These are phyloP conservation scores for Globisporangium barbulae DNA, from an alignment of 352 stramenopile species.

Conservation along the genomic window DNA sequence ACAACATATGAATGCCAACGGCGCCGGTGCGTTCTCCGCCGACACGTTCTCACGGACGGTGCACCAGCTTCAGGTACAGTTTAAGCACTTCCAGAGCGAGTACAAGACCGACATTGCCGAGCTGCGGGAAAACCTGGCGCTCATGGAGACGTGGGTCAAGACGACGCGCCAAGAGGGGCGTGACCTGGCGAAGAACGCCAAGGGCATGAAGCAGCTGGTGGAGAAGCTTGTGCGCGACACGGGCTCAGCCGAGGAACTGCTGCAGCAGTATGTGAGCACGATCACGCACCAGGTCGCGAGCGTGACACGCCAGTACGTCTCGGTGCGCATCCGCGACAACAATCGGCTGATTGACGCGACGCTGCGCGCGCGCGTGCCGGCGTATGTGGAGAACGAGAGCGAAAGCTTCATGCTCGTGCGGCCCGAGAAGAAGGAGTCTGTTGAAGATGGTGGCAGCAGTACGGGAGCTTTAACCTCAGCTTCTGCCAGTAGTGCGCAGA, in stretches of 20 bases:
- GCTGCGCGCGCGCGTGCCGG: conserved; percentile 61
- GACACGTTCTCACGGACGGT: conserved; percentile 21
- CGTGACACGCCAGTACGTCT: conserved; percentile 78
- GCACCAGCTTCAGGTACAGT: conserved; percentile 32
- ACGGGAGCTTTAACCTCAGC: conserved; percentile 1
- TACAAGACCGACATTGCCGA: conserved; percentile 29
- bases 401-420: conserved; percentile 71
- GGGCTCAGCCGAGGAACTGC: conserved; percentile 57
- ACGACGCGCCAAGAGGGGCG: conserved; percentile 40
- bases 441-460: conserved; percentile 9
- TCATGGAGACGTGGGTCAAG: conserved; percentile 40
- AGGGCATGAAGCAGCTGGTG: conserved; percentile 68
- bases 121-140: conserved; percentile 36
- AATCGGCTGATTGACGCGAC: conserved; percentile 75
- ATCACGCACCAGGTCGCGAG: conserved; percentile 84
- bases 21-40: not conserved
- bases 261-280: conserved; percentile 82
- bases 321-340: conserved; percentile 77
- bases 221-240: conserved; percentile 78
- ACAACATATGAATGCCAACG: not conserved
- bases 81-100: conserved; percentile 38
- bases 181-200: conserved; percentile 41
- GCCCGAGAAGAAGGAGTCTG: conserved; percentile 36
- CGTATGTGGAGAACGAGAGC: conserved; percentile 62
- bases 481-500: conserved; percentile 1